Evolutionary conservation across 352 stramenopile genomes (phyloP).

Genomic region (Achlya hypogyna): DNA sequence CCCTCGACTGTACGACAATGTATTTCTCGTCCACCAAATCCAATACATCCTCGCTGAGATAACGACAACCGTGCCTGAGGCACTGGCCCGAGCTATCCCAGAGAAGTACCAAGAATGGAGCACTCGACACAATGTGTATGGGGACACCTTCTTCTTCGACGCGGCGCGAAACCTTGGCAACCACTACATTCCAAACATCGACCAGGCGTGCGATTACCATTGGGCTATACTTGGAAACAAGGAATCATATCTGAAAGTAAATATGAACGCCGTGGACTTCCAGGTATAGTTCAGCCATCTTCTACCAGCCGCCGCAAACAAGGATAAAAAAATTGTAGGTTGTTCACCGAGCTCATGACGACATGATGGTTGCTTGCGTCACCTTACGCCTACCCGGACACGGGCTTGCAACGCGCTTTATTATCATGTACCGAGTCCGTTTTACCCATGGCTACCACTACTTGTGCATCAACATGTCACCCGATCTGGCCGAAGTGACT

Average conservation of each 20-base stretch:
- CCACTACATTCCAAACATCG: too few species aligned
- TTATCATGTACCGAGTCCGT: neutral
- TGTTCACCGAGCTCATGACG: neutral
- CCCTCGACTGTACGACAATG: neutral
- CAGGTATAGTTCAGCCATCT: neutral
- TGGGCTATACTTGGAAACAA: too few species aligned
- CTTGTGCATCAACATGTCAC: neutral
- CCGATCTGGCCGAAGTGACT: neutral
- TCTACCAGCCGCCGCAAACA: neutral
- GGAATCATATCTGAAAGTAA: too few species aligned
- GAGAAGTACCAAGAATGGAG: neutral
- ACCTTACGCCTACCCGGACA: neutral
- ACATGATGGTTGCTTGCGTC: neutral
- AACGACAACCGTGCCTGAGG: neutral
- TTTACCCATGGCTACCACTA: neutral
- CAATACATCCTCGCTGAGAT: neutral
- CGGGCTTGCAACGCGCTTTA: neutral
- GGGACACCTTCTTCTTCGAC: too few species aligned
- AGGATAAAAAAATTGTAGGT: neutral
- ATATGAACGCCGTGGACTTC: neutral
- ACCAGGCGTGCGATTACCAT: too few species aligned
- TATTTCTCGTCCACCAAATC: neutral
- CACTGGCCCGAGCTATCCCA: neutral
- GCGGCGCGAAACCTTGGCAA: too few species aligned
- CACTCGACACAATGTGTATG: too few species aligned